phyloP scores from a whole-genome alignment of 2,329 filamentous ascomycete species.

The Torrubiellomyces zombiae region DNA sequence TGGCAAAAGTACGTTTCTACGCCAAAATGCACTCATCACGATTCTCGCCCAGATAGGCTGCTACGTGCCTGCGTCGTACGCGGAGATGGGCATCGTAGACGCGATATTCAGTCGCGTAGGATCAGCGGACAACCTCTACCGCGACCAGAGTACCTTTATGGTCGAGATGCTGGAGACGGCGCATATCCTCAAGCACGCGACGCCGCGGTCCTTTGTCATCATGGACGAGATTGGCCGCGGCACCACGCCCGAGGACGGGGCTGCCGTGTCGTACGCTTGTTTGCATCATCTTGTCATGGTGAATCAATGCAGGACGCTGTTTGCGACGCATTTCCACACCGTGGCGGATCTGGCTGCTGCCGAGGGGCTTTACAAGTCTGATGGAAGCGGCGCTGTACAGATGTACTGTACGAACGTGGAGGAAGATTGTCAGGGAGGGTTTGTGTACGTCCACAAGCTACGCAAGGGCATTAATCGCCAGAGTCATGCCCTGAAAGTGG shows the following conservation, averaged over 20 bases:
- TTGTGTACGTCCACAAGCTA: slow-evolving; percentile 75
- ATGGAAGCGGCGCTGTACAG: slow-evolving; percentile 32
- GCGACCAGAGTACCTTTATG: slow-evolving; percentile 96
- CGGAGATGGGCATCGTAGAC: slow-evolving; percentile 81
- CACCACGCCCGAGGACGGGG: slow-evolving; percentile 83
- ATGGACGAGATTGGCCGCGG: slow-evolving; percentile 97
- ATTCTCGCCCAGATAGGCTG: slow-evolving; percentile 86
- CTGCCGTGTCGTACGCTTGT: slow-evolving; percentile 77
- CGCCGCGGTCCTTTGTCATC: slow-evolving; percentile 73
- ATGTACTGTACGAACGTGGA: slow-evolving; percentile 82
- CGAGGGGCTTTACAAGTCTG: slow-evolving; percentile 23
- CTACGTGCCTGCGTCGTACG: slow-evolving; percentile 79
- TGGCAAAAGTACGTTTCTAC: slow-evolving; percentile 88
- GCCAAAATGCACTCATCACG: slow-evolving; percentile 88
- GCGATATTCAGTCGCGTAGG: slow-evolving; percentile 88
- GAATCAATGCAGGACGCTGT: slow-evolving; percentile 67
- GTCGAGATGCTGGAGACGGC: slow-evolving; percentile 98
- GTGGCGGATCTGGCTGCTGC: slow-evolving; percentile 59
- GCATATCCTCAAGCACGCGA: slow-evolving; percentile 72
- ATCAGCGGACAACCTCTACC: slow-evolving; percentile 87
- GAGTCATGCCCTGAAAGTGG: slow-evolving; percentile 93
- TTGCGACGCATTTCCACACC: slow-evolving; percentile 87
- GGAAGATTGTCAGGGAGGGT: slow-evolving; percentile 53
- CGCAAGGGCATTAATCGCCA: slow-evolving; percentile 66
- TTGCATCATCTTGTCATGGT: slow-evolving; percentile 66